phyloP scores from a whole-genome alignment of 1,284 basidiomycete species.

The Ganoderma sinense region DNA sequence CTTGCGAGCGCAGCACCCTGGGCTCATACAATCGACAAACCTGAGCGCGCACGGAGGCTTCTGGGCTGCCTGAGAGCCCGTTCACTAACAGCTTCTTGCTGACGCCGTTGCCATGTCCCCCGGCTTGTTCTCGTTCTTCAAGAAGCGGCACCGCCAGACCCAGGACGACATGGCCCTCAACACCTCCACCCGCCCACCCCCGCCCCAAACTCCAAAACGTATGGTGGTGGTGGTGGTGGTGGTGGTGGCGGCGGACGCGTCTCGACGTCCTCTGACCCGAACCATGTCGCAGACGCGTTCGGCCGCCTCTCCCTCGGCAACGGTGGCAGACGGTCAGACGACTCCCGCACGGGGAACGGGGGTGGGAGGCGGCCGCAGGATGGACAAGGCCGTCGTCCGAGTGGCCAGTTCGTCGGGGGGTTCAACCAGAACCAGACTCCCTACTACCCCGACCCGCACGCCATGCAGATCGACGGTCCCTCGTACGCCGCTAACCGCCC shows the following conservation, averaged over 20 bases:
- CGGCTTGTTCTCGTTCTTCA: slow-evolving; percentile 26
- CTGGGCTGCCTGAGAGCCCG: background rate
- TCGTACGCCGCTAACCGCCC: background rate
- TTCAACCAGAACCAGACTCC: slow-evolving; percentile 32
- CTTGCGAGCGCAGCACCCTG: slow-evolving; percentile 1
- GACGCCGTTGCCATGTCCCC: slow-evolving; percentile 11
- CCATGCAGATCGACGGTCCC: slow-evolving; percentile 3
- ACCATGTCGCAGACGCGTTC: slow-evolving; percentile 21
- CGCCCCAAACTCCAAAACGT: background rate
- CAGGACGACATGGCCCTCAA: slow-evolving; percentile 8
- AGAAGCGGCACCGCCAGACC: slow-evolving; percentile 22
- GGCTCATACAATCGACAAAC: slow-evolving; percentile 1
- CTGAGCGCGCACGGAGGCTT: slow-evolving; percentile 7
- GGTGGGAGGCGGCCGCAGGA: background rate
- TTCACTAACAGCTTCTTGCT: background rate
- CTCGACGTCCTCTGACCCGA: slow-evolving; percentile 16
- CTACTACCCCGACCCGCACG: slow-evolving; percentile 10
- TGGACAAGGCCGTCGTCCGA: slow-evolving; percentile 4
- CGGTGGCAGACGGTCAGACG: background rate
- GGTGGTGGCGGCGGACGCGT: slow-evolving; percentile 10
- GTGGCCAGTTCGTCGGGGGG: slow-evolving; percentile 40
- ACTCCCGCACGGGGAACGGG: background rate
- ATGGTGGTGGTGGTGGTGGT: background rate
- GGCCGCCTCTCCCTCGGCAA: slow-evolving; percentile 18
- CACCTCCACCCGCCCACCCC: slow-evolving; percentile 3